These are phyloP conservation scores for Plectosphaerella plurivora DNA, from an alignment of 2,329 filamentous ascomycete species.

Conservation along the genomic window DNA sequence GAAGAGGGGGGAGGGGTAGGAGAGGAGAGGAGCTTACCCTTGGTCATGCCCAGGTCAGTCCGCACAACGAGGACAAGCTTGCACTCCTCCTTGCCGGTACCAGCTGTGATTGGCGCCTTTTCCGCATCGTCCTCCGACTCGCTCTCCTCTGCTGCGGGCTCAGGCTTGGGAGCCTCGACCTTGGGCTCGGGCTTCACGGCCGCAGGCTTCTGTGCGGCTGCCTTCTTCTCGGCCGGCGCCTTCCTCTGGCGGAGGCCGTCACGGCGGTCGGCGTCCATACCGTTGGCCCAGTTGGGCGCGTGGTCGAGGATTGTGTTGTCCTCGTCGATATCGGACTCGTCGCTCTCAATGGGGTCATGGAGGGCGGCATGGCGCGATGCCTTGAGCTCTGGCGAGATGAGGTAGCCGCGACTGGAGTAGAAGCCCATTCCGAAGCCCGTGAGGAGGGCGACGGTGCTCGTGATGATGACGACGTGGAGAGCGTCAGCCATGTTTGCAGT, in stretches of 20 bases:
- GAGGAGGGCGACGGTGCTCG: conserved; percentile 68
- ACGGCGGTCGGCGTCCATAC: conserved; percentile 51
- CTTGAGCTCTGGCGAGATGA: conserved; percentile 51
- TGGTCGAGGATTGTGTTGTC: conserved; percentile 57
- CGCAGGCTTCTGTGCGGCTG: conserved; percentile 29
- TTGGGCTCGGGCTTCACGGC: conserved; percentile 27
- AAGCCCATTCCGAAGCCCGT: conserved; percentile 79
- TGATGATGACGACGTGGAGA: conserved; percentile 59
- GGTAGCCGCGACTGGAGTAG: conserved; percentile 60
- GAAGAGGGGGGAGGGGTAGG: not conserved
- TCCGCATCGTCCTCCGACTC: conserved; percentile 29
- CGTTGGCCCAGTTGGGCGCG: conserved; percentile 63
- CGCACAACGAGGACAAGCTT: conserved; percentile 90
- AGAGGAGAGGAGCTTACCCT: conserved; percentile 55
- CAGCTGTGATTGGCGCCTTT: conserved; percentile 22
- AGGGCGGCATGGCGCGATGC: conserved; percentile 53
- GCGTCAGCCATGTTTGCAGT: conserved; percentile 26
- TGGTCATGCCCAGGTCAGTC: conserved; percentile 95
- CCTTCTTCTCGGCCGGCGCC: conserved; percentile 31
- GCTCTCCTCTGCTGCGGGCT: conserved; percentile 33
- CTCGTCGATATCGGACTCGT: conserved; percentile 64
- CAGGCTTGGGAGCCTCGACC: conserved; percentile 57
- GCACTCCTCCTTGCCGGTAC: conserved; percentile 66
- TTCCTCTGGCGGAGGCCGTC: conserved; percentile 45
- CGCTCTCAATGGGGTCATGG: conserved; percentile 61